A percentile compares a stretch with the other conserved stretches of the same genome.
Evolutionary conservation across 129 eudicot species (phyloP).

Genomic region (Flaveria sonorensis): DNA sequence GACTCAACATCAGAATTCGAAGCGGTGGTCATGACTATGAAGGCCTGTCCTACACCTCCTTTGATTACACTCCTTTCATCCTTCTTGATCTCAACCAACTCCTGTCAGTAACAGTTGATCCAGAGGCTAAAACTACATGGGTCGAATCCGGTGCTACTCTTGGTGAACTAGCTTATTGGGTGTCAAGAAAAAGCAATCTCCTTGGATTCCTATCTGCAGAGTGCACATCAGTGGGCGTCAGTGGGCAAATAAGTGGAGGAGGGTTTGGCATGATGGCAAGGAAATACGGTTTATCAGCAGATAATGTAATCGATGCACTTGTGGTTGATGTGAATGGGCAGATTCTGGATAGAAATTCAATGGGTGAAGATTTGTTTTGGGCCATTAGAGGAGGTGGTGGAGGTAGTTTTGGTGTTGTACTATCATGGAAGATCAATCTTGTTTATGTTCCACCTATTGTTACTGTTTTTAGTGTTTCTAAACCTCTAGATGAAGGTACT

Average conservation of each 20-base stretch:
- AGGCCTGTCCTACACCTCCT: conserved; percentile 18
- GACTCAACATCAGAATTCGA: not conserved
- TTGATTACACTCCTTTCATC: not conserved
- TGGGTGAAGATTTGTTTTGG: conserved; percentile 23
- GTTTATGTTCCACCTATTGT: conserved; percentile 3
- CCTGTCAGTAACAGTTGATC: not conserved
- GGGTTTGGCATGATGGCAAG: conserved; percentile 8
- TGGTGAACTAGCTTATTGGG: not conserved
- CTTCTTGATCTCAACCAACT: conserved; percentile 7
- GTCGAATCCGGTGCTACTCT: conserved; percentile 14
- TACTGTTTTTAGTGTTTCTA: conserved; percentile 1
- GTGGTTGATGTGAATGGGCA: conserved; percentile 6
- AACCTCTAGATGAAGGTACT: not conserved
- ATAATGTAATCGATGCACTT: conserved; percentile 12
- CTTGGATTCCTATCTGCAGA: conserved; percentile 12
- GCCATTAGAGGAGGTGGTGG: not conserved
- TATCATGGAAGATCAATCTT: conserved; percentile 12
- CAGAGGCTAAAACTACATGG: not conserved
- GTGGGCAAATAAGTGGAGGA: conserved; percentile 3
- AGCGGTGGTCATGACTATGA: conserved; percentile 16
- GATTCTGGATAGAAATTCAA: not conserved
- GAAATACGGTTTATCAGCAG: not conserved
- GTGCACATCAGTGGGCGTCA: conserved; percentile 4
- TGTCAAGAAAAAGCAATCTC: not conserved
- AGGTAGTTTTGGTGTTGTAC: too few species aligned